Evolutionary conservation across 176 grass and related monocot genomes (phyloP), one percentile per base, ranked within the genome.

Genomic region (Pontederia paniculata): DNA sequence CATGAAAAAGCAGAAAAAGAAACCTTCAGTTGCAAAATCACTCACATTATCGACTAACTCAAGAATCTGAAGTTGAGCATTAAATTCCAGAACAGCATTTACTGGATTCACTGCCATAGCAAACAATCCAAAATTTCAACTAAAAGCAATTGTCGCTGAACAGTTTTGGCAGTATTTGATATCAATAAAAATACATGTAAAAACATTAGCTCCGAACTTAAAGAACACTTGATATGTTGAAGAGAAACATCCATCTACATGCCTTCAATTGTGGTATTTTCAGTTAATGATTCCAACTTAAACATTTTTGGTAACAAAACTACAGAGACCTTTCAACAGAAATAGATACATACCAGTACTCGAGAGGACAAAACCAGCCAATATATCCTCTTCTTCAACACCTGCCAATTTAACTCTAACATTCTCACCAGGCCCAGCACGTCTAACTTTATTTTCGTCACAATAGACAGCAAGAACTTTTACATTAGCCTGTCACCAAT

Each of bases 11-110:
- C 6, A 12, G 8, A 54, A 9, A 28, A 19, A 15, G 17, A 13
- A 44, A 6, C 10, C 41, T 69, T 56, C 42, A 57, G 57, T n/a
- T 28, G 71, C 19, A 55, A 74, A 63, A 67, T 6, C 25, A 44
- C 79, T 83, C 79, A 98, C 93, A 84, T 98, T 98, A 67, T 98
- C 93, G 21, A 97, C 80, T 73, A 98, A 74, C 63, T 98, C 93
- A 18, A 98, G 77, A 71, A 91, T 98, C 62, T 98, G 93, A 62
- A 98, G 58, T 17, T 98, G 93, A 74, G 93, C 83, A 52, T 88
- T 85, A 69, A 91, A 98, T 82, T 98, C 93, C 66, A 58, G 63
- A 51, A 78, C 58, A 65, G 77, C 77, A 46, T 52, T 68, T 54
- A 88, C 58, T 63, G 74, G 84, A 74, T 82, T 82, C 68, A 72